Evolutionary conservation across 805 yeast genomes (phyloP).

Genomic region (Monosporozyma yasuniensis): DNA sequence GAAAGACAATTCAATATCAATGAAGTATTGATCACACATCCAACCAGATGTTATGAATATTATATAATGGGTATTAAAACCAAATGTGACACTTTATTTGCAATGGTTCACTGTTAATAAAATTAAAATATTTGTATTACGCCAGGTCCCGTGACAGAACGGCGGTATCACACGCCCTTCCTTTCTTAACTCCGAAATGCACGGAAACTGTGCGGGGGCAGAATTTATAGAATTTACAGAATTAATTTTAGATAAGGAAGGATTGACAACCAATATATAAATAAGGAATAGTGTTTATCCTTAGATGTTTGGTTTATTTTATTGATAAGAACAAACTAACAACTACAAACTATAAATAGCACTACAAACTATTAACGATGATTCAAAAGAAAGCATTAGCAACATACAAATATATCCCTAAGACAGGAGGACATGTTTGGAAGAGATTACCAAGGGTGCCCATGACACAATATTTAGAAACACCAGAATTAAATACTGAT

Average conservation of each 20-base stretch:
- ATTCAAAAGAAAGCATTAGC: neutral
- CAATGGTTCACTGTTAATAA: too few species aligned
- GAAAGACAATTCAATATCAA: neutral
- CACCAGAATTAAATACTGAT: conserved; percentile 21
- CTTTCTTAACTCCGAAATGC: neutral
- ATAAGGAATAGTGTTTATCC: too few species aligned
- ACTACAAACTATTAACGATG: neutral
- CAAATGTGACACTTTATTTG: neutral
- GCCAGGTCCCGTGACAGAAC: neutral
- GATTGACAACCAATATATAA: neutral
- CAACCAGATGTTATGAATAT: neutral
- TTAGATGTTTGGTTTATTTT: too few species aligned
- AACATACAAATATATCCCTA: neutral
- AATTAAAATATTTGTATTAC: too few species aligned
- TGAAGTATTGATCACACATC: neutral
- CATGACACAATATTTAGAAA: conserved; percentile 25
- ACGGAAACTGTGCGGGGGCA: neutral
- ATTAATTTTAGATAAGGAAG: neutral
- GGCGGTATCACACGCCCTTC: neutral
- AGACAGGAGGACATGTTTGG: neutral
- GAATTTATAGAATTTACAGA: neutral
- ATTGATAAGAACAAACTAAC: neutral
- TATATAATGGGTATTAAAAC: neutral
- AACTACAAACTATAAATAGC: neutral
- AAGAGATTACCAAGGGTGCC: conserved; percentile 25